Percentiles rank a stretch among this genome's conserved stretches.
Evolutionary conservation across 179 eudicot genomes (phyloP).

Genomic region (Drosera spatulata): DNA sequence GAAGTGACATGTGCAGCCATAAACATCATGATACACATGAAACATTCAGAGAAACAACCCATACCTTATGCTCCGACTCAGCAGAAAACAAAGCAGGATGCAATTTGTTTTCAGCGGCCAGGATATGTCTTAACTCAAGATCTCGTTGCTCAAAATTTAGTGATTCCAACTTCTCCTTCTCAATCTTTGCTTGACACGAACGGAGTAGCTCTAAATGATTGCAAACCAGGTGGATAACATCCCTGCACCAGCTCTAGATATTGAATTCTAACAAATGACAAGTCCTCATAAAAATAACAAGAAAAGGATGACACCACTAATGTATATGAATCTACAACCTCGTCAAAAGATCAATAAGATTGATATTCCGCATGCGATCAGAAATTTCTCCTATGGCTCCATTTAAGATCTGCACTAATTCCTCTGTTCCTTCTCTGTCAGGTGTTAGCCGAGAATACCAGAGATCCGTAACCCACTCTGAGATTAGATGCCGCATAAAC

Average conservation of each 20-base stretch:
- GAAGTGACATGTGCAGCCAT: too few species aligned
- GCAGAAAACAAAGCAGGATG: constrained; percentile 89
- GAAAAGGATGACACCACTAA: constrained; percentile 8
- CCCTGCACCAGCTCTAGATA: constrained; percentile 49
- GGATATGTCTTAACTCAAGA: constrained; percentile 45
- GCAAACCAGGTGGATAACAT: constrained; percentile 60
- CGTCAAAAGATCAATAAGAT: constrained; percentile 85
- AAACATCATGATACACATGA: neutral
- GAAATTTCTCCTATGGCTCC: constrained; percentile 86
- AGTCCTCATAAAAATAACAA: constrained; percentile 1
- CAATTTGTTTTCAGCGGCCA: constrained; percentile 70
- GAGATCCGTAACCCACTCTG: constrained; percentile 97
- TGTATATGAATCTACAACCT: constrained; percentile 34
- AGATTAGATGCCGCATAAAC: constrained; percentile 70
- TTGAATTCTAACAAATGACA: constrained; percentile 8
- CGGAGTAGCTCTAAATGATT: constrained; percentile 80
- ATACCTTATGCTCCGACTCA: constrained; percentile 94
- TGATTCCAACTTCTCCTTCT: constrained; percentile 35
- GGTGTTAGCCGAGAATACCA: constrained; percentile 91
- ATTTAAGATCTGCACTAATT: constrained; percentile 70
- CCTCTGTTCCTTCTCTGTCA: constrained; percentile 91
- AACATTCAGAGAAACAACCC: constrained; percentile 1
- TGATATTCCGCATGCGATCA: constrained; percentile 58
- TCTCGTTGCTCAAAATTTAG: constrained; percentile 63
- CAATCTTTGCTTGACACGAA: constrained; percentile 57